phyloP scores from a whole-genome alignment of 75 land plant genomes.

The Selaginella moellendorffii region DNA sequence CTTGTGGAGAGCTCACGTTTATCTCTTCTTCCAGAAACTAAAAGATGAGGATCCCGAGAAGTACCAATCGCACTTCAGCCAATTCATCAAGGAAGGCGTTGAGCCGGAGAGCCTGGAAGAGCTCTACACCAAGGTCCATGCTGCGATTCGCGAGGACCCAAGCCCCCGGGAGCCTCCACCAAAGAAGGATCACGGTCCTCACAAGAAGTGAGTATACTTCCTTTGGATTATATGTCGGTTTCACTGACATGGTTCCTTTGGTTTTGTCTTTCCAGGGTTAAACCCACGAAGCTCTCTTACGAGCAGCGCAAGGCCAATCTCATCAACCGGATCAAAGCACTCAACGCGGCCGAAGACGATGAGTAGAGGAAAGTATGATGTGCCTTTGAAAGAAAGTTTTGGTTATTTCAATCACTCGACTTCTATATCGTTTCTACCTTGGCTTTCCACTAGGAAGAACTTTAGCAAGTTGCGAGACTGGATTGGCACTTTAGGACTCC shows the following conservation, averaged over 20 bases:
- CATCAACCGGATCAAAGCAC: background rate
- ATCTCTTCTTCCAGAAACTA: conserved; percentile 26
- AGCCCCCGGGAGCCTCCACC: background rate
- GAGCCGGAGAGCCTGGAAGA: conserved; percentile 62
- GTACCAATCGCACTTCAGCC: conserved; percentile 79
- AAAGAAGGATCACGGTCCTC: background rate
- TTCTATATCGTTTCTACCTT: too few species aligned
- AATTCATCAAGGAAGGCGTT: conserved; percentile 59
- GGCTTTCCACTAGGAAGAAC: background rate
- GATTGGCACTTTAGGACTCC: too few species aligned
- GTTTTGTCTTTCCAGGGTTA: too few species aligned
- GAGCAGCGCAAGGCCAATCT: background rate
- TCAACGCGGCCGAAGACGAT: background rate
- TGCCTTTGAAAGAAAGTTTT: background rate
- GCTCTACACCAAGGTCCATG: conserved; percentile 85
- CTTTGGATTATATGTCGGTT: background rate
- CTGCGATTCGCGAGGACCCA: conserved; percentile 89
- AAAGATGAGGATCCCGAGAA: conserved; percentile 86
- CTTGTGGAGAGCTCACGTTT: background rate
- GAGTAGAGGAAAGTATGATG: background rate
- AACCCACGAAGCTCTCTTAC: background rate
- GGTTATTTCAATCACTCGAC: background rate
- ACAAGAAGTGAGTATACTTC: background rate
- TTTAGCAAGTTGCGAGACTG: too few species aligned
- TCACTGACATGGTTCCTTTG: background rate